These are phyloP conservation scores for Benincasa hispida DNA, from an alignment of 306 rosid genomes.

Conservation along the genomic window DNA sequence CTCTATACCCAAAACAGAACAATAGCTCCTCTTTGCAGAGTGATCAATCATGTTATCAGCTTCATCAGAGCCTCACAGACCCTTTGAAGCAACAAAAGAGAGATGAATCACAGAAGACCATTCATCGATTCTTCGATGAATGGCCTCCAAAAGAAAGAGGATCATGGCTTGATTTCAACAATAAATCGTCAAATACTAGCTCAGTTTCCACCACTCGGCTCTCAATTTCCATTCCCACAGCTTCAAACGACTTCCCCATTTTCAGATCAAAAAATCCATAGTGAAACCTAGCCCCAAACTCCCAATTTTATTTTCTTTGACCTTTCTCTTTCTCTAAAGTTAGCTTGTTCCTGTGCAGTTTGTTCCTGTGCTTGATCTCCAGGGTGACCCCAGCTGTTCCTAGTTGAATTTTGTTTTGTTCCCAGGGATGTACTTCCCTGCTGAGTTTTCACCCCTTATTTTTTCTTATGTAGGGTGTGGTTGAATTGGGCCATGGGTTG, in stretches of 20 bases:
- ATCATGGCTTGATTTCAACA: slow-evolving; percentile 77
- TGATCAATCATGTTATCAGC: slow-evolving; percentile 63
- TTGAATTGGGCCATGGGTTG: slow-evolving; percentile 2
- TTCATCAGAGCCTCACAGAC: slow-evolving; percentile 35
- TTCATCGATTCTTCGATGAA: slow-evolving; percentile 90
- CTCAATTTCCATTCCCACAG: slow-evolving; percentile 72
- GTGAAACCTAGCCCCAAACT: slow-evolving; percentile 17
- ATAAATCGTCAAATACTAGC: slow-evolving; percentile 44
- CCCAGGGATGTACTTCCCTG: slow-evolving; percentile 1
- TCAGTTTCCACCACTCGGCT: slow-evolving; percentile 63
- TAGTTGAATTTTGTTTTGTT: background rate
- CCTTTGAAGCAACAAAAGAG: slow-evolving; percentile 29
- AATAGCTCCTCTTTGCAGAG: slow-evolving; percentile 39
- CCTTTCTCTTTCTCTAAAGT: background rate
- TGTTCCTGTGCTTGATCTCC: slow-evolving; percentile 10
- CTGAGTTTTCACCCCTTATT: background rate
- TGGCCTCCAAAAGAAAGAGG: slow-evolving; percentile 64
- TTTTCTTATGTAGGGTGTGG: slow-evolving; percentile 5
- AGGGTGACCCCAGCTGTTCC: slow-evolving; percentile 12
- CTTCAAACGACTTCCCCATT: slow-evolving; percentile 55
- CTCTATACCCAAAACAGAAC: slow-evolving; percentile 58
- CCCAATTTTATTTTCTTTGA: background rate
- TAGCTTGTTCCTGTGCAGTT: slow-evolving; percentile 8
- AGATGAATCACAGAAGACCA: slow-evolving; percentile 63
- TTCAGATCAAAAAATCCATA: slow-evolving; percentile 39